These are phyloP conservation scores for Fusarium sp. DNA, from an alignment of 2,329 filamentous ascomycete species.

Conservation along the genomic window DNA sequence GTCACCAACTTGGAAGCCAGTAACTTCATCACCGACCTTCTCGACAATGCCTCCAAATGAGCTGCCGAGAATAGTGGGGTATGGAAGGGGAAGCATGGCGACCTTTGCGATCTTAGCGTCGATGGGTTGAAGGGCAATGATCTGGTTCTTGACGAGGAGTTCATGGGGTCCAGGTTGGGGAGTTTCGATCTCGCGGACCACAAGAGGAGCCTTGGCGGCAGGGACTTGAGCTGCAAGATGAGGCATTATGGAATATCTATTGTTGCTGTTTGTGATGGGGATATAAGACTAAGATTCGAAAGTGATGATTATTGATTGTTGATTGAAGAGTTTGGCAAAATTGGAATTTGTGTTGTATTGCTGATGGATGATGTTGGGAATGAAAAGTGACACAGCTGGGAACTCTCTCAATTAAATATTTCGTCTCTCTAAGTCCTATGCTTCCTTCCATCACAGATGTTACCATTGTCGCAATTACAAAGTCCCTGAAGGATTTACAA, in stretches of 20 bases:
- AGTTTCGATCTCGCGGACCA: slow-evolving; percentile 28
- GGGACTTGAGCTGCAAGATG: slow-evolving; percentile 34
- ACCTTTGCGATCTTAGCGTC: slow-evolving; percentile 39
- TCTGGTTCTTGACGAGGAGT: slow-evolving; percentile 35
- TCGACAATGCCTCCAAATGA: slow-evolving; percentile 35
- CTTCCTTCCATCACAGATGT: neutral
- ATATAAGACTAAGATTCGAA: too few species aligned
- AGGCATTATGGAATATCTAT: neutral
- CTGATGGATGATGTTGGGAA: neutral
- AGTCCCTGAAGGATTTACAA: neutral
- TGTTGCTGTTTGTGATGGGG: neutral
- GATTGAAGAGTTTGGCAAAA: fast-evolving
- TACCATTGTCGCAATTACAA: fast-evolving
- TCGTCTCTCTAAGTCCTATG: neutral
- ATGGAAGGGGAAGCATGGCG: slow-evolving; percentile 32
- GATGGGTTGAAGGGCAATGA: slow-evolving; percentile 35
- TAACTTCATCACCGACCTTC: slow-evolving; percentile 12
- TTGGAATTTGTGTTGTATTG: neutral
- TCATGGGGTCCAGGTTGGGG: slow-evolving; percentile 34
- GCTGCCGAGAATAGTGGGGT: slow-evolving; percentile 31
- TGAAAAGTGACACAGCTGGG: fast-evolving
- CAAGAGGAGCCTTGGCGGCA: slow-evolving; percentile 27
- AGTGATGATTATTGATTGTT: fast-evolving
- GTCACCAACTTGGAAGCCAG: slow-evolving; percentile 28
- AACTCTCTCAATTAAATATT: neutral